phyloP scores from a whole-genome alignment of 2,329 filamentous ascomycete species.

The Tolypocladium guangdongense region DNA sequence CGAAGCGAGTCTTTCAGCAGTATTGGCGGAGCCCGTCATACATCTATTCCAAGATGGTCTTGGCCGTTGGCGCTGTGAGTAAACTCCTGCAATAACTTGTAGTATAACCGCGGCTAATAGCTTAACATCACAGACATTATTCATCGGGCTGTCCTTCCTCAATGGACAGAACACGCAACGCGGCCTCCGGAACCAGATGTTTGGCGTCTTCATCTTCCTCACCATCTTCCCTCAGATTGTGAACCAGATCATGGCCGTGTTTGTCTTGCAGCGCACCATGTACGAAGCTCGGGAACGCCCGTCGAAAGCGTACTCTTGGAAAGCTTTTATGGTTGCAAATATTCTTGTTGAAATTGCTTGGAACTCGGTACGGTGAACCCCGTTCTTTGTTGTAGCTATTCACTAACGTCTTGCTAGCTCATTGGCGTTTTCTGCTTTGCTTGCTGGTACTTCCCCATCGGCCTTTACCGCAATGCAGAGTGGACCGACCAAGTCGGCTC shows the following conservation, averaged over 20 bases:
- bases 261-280: constrained; percentile 55
- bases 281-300: constrained; percentile 61
- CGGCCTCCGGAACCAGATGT: neutral
- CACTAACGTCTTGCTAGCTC: neutral
- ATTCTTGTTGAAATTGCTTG: constrained; percentile 6
- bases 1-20: neutral
- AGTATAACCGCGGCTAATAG: constrained; percentile 20
- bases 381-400: neutral
- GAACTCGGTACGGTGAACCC: neutral
- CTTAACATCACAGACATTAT: constrained; percentile 35
- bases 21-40: neutral
- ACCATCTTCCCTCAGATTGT: neutral
- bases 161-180: neutral
- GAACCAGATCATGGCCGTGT: constrained; percentile 51
- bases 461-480: neutral
- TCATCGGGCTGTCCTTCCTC: neutral
- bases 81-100: neutral
- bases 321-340: constrained; percentile 54
- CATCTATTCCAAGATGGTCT: neutral
- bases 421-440: neutral
- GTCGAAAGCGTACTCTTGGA: constrained; percentile 58
- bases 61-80: neutral
- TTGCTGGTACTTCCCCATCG: neutral
- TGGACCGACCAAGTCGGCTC: neutral
- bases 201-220: neutral